Evolutionary conservation across 2,329 filamentous ascomycete species (phyloP), one percentile per base, ranked within the genome.

Genomic region (Aspergillus intermedius): DNA sequence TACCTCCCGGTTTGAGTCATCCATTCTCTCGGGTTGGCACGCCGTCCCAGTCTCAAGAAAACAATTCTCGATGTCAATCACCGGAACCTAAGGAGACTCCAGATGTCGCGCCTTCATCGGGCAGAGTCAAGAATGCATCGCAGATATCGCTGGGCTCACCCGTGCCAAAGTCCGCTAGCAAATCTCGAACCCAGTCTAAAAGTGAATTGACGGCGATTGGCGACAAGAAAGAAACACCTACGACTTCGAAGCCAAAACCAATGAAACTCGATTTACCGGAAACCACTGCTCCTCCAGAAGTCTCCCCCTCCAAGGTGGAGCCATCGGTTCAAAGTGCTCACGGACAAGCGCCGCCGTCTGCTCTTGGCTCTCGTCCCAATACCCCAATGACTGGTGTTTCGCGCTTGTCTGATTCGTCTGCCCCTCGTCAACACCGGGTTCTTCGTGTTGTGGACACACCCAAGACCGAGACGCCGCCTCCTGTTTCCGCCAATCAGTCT

Each of bases 371-470:
- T 49, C 72, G 77, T 21, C 73, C 78, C 21, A 75, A 77, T 52
- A 75, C 74, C 25, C 74, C 75, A 2, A 54, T 66, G 44, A 71
- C 69, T 12, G 55, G 57, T 10, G 49, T 61, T 12, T 71, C 69
- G 17, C 67, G 69, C 5, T 47, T 59, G 19, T 71, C 68, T 9
- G 69, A 72, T 47, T 68, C 69, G 7, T 62, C 70, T 9, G 61
- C 54, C 23, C 60, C 64, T 40, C 69, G 69, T 37, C 67, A 70
- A 35, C 70, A 78, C 15, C 68, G 77, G 32, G 79, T 80, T n/a
- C 59, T 83, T 45, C 75, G 79, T 21, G 74, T 82, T 15, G 71
- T 81, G 12, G 73, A 78, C 46, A 81, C 79, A 0, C 77, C 77
- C 0, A 81, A 78, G 57, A 67, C 70, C 15, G 78, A 80, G 55